Base-by-base conservation (phyloP, 176 grass and related monocot genomes). In the Elaeis guineensis region DNA sequence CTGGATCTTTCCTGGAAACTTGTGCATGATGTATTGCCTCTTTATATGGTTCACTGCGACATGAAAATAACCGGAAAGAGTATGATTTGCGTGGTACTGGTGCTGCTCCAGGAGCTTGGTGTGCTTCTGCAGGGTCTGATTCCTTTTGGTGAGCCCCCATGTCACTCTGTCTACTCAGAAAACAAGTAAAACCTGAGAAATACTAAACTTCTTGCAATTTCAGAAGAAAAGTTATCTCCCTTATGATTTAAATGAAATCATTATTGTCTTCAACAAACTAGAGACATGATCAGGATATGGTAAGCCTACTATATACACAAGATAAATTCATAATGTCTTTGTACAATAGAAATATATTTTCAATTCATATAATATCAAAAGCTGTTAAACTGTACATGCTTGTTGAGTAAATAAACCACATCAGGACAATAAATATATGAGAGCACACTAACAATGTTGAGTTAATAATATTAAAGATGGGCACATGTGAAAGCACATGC, bases 91-190 rank as follows among this genome's bases (percentile, higher is more conserved):
- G 70, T 22, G 76, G 79, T 17, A 82, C 24, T 55, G 66, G 73
- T 44, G 59, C 35, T 70, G 55, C 73, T 69, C 62, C 63, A 71
- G 53, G 56, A 72, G 72, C 29, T 16, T 30, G 24, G 24, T 63
- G 53, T 39, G 73, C 85, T 79, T 83, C 75, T 62, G 1, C 51
- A 71, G 65, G 62, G 51, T 57, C 19, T 3, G 19, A 50, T 55
- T 74, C 66, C 52, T 71, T 89, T 64, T 78, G 81, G 74, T 70
- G 76, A 72, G 83, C 70, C 75, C 79, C 76, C 72, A 76, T 80
- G 77, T 89, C 80, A 81, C 82, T 83, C 93, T 98, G 93, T 98
- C 93, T 98, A 98, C 82, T 80, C 87, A 98, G 74, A 96, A 98
- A 76, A 54, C 25, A 60, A 78, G 62, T 69, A 49, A 61, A 52